These are phyloP conservation scores for Talaromyces sp. DNA, from an alignment of 2,329 filamentous ascomycete genomes.

Conservation along the genomic window DNA sequence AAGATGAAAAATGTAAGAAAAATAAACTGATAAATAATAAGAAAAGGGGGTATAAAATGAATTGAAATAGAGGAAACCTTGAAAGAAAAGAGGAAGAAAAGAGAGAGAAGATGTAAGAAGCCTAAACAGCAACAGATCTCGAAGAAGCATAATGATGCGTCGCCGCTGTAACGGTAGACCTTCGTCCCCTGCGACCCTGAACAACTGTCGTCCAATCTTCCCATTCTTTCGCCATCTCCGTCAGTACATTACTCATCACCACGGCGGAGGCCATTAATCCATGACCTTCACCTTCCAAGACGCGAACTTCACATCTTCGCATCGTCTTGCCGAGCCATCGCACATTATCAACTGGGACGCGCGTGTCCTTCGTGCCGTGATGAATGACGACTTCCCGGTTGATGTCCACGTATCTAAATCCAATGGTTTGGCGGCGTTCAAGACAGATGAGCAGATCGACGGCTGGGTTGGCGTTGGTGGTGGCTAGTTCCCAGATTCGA, in stretches of 20 bases:
- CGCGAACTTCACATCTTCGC: conserved; percentile 83
- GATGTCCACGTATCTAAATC: conserved; percentile 96
- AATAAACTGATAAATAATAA: neutral
- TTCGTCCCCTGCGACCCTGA: conserved; percentile 33
- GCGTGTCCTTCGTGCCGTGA: conserved; percentile 82
- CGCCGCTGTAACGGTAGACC: conserved; percentile 23
- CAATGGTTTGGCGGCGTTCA: conserved; percentile 83
- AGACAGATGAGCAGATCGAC: conserved; percentile 89
- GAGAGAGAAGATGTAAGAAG: neutral
- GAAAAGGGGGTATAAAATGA: conserved; percentile 11
- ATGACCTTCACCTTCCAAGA: conserved; percentile 87
- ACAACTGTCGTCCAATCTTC: conserved; percentile 70
- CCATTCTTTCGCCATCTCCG: conserved; percentile 93
- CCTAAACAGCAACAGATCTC: conserved; percentile 18
- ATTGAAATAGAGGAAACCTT: neutral
- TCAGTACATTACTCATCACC: conserved; percentile 91
- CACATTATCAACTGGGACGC: conserved; percentile 92
- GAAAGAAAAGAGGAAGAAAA: neutral
- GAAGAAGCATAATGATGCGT: conserved; percentile 16
- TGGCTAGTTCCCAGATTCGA: conserved; percentile 90
- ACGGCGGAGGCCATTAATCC: conserved; percentile 89
- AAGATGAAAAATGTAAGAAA: neutral
- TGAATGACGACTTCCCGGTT: conserved; percentile 87
- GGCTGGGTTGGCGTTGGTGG: conserved; percentile 84
- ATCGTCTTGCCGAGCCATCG: conserved; percentile 92